A percentile compares a stretch with the other conserved stretches of the same genome.
Evolutionary conservation across 305 asterid species (phyloP).

Genomic region (Solanum hybrid): DNA sequence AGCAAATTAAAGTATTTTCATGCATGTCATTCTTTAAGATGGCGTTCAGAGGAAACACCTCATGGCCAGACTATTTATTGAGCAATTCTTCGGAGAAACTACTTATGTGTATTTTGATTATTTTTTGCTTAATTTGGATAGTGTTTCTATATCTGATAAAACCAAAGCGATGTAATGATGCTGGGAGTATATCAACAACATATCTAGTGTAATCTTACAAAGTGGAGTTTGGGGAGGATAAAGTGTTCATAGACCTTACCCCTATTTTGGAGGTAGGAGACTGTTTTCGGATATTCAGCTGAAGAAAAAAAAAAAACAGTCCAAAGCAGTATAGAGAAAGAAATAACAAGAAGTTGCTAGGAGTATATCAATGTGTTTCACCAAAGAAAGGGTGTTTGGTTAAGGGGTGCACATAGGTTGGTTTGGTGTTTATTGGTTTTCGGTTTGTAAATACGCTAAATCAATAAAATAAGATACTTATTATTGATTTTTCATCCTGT

Average conservation of each 20-base stretch:
- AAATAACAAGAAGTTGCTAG: neutral
- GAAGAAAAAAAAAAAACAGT: neutral
- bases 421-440: neutral
- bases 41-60: neutral
- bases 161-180: neutral
- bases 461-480: neutral
- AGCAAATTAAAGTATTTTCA: neutral
- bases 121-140: neutral
- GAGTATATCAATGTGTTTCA: neutral
- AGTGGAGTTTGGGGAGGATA: neutral
- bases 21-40: neutral
- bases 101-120: neutral
- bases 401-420: neutral
- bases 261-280: neutral
- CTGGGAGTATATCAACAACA: neutral
- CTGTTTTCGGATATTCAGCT: neutral
- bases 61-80: neutral
- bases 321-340: neutral
- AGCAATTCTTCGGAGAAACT: neutral
- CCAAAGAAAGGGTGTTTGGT: neutral
- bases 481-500: neutral
- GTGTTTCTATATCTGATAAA: neutral
- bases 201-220: neutral
- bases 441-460: neutral
- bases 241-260: neutral